Base-by-base conservation (phyloP, 257 asterid genomes). In the Solanum ossicruentum region DNA sequence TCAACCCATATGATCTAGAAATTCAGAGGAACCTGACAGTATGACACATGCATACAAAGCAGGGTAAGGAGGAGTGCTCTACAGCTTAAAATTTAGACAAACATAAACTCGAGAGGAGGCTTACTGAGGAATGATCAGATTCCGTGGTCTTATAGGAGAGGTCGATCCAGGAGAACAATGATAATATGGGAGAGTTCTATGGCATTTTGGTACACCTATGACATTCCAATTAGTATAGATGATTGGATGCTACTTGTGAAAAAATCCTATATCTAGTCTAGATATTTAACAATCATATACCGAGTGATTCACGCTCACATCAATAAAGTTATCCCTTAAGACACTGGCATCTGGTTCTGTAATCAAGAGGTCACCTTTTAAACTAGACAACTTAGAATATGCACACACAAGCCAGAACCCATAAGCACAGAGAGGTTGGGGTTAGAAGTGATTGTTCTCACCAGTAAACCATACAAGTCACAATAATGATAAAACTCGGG, bases 401-500 rank as follows among this genome's bases (percentile, higher is more conserved):
- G 63, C 82, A 12, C 82, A 77, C 39, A 52, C 26, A 73, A 73
- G 12, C 9, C 60, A 45, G 18, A 52, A 78, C 17, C 61, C 23
- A 52, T 63, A 78, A 16, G 23, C 17, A 3, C 28, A 78, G 26
- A 75, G 47, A 51, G 82, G 2, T 26, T 55, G 55, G 43, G 69
- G 65, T 21, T 67, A 56, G 73, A 78, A 23, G 39, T 51, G 69
- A 51, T 20, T 51, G 69, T 52, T 75, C 88, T 87, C 55, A 97
- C 99, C 94, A 97, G 90, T 87, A 97, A 89, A 89, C 99, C 99
- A 88, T 94, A 95, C 52, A 92, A 88, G 87, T 97, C 99, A 73
- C 99, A 97, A 84, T 94, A 93, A 86, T 91, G 89, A 91, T 97
- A 97, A 89, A 97, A 97, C 11, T 97, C 99, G 10, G 99, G 99